A percentile compares a stretch with the other conserved stretches of the same genome.
Conservation (phyloP, 2,329 filamentous ascomycete species). For the Colletotrichum camelliae region DNA sequence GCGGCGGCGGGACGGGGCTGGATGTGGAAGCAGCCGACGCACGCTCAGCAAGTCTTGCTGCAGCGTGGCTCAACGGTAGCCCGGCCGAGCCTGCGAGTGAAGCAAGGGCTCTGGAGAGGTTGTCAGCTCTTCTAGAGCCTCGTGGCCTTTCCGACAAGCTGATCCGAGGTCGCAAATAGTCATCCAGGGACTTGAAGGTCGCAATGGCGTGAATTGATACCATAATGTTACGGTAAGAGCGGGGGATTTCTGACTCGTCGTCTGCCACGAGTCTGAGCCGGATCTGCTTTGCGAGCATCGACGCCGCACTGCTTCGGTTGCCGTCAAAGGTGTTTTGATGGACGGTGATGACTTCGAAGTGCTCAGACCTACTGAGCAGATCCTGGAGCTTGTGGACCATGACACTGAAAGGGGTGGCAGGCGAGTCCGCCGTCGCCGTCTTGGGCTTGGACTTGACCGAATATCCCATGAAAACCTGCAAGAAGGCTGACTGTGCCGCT, state of each 20-base stretch:
- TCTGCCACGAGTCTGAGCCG: slow-evolving; percentile 88
- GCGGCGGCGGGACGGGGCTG: slow-evolving; percentile 40
- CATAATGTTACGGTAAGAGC: slow-evolving; percentile 91
- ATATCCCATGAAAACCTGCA: slow-evolving; percentile 90
- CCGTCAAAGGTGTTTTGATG: slow-evolving; percentile 91
- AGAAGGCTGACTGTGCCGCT: slow-evolving; percentile 80
- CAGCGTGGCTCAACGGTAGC: slow-evolving; percentile 55
- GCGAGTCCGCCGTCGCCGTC: slow-evolving; percentile 69
- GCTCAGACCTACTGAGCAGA: slow-evolving; percentile 92
- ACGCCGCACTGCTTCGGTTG: slow-evolving; percentile 87
- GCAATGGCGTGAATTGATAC: slow-evolving; percentile 98
- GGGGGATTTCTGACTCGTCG: slow-evolving; percentile 88
- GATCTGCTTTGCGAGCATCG: slow-evolving; percentile 96
- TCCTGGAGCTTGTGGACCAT: slow-evolving; percentile 95
- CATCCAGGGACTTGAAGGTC: slow-evolving; percentile 95
- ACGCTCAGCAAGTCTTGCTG: slow-evolving; percentile 53
- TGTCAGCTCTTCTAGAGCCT: slow-evolving; percentile 63
- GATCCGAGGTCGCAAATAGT: slow-evolving; percentile 92
- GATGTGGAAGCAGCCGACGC: slow-evolving; percentile 40
- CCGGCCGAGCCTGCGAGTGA: slow-evolving; percentile 77
- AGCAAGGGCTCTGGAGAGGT: slow-evolving; percentile 72
- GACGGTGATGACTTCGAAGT: slow-evolving; percentile 97
- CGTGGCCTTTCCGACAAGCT: slow-evolving; percentile 78
- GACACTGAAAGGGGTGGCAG: slow-evolving; percentile 85
- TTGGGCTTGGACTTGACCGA: slow-evolving; percentile 69